Evolutionary conservation across 2,329 filamentous ascomycete species (phyloP).

Genomic region (Leptographium lundbergii): DNA sequence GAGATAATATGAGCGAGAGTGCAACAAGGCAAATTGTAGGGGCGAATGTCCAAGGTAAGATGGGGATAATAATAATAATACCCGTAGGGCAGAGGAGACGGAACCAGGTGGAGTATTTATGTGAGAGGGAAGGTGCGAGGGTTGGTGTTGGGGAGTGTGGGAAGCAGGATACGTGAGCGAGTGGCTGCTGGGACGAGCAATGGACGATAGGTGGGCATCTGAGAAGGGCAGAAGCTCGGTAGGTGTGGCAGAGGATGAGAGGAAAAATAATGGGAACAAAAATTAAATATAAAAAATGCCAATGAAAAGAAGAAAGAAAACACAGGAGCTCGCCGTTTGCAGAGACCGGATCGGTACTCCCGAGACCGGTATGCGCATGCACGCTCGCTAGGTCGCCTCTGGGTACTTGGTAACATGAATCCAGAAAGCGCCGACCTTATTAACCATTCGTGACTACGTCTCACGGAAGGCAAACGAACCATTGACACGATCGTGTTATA

Average conservation of each 20-base stretch:
- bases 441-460: neutral
- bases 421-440: neutral
- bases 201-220: constrained; percentile 7
- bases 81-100: neutral
- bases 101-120: constrained; percentile 10
- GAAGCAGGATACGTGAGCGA: neutral
- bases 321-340: neutral
- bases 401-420: neutral
- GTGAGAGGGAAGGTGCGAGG: constrained; percentile 3
- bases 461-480: neutral
- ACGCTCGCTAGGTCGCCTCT: neutral
- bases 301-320: neutral
- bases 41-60: neutral
- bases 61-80: neutral
- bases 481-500: neutral
- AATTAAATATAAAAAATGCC: neutral
- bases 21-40: neutral
- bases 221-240: constrained; percentile 12
- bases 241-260: constrained; percentile 10
- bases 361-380: too few species aligned
- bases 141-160: constrained; percentile 6
- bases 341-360: neutral
- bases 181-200: neutral
- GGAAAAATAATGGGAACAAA: constrained; percentile 2
- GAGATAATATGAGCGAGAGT: neutral